Evolutionary conservation across 1,284 basidiomycete genomes (phyloP).

Genomic region (Cryptococcus neoformans): DNA sequence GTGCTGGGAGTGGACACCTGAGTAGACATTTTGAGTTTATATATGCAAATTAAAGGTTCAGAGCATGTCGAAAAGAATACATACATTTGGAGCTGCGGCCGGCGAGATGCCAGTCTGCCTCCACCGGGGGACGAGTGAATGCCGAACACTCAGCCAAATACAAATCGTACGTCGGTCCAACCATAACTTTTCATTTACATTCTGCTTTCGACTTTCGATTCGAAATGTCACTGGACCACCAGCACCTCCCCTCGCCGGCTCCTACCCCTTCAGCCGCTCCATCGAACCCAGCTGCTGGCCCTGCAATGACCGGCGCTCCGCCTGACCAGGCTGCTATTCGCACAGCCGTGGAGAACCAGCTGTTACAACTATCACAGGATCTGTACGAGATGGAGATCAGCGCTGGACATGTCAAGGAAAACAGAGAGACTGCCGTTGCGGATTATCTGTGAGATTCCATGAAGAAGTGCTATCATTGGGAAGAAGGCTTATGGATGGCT

Average conservation of each 20-base stretch:
- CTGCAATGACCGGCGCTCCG: background rate
- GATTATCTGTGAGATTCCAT: constrained; percentile 31
- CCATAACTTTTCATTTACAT: background rate
- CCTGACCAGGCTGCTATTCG: constrained; percentile 26
- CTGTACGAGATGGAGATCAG: constrained; percentile 47
- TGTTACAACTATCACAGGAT: constrained; percentile 38
- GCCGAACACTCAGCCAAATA: no score
- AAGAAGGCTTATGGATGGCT: constrained; percentile 1
- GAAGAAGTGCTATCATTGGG: background rate
- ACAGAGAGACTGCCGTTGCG: constrained; percentile 36
- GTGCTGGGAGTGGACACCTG: background rate
- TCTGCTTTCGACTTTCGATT: background rate
- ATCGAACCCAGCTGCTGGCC: background rate
- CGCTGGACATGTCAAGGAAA: constrained; percentile 39
- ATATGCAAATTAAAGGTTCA: background rate
- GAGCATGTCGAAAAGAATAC: background rate
- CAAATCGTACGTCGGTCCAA: no score
- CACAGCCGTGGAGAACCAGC: constrained; percentile 30
- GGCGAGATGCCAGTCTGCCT: background rate
- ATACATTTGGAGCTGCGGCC: no score
- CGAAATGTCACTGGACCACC: constrained; percentile 19
- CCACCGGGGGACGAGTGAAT: background rate
- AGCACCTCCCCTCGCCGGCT: constrained; percentile 34
- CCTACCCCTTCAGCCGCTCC: constrained; percentile 22
- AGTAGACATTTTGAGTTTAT: background rate